These are phyloP conservation scores for Uronychia setigera DNA, from an alignment of 73 alveolate genomes.

Conservation along the genomic window DNA sequence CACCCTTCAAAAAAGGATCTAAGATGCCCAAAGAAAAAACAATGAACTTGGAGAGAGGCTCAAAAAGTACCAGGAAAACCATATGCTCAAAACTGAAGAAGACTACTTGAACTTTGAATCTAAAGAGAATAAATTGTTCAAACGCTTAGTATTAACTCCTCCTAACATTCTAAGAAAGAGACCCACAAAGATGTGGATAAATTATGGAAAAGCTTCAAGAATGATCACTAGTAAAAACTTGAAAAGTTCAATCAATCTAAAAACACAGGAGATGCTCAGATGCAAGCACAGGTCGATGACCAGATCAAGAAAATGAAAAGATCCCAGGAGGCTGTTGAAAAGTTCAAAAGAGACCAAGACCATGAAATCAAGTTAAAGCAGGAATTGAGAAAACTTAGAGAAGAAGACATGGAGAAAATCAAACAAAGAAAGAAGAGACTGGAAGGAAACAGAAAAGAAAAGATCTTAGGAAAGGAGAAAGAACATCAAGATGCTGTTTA, in stretches of 20 bases:
- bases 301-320: constrained; percentile 19
- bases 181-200: background rate
- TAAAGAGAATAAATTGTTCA: background rate
- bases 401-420: constrained; percentile 46
- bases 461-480: constrained; percentile 19
- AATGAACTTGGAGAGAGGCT: background rate
- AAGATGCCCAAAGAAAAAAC: constrained; percentile 2
- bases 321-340: constrained; percentile 20
- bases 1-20: background rate
- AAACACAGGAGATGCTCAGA: constrained; percentile 2
- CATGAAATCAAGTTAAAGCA: constrained; percentile 20
- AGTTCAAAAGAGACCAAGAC: constrained; percentile 22
- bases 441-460: constrained; percentile 9
- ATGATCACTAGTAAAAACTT: background rate
- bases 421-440: constrained; percentile 49
- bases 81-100: background rate
- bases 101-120: background rate
- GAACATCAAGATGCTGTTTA: background rate
- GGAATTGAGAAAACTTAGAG: constrained; percentile 20
- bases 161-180: background rate
- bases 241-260: background rate
- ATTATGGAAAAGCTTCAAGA: background rate
- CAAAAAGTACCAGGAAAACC: constrained; percentile 4
- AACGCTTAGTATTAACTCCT: background rate
- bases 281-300: background rate